phyloP scores from a whole-genome alignment of 768 basidiomycete species.

The Russula virescens region DNA sequence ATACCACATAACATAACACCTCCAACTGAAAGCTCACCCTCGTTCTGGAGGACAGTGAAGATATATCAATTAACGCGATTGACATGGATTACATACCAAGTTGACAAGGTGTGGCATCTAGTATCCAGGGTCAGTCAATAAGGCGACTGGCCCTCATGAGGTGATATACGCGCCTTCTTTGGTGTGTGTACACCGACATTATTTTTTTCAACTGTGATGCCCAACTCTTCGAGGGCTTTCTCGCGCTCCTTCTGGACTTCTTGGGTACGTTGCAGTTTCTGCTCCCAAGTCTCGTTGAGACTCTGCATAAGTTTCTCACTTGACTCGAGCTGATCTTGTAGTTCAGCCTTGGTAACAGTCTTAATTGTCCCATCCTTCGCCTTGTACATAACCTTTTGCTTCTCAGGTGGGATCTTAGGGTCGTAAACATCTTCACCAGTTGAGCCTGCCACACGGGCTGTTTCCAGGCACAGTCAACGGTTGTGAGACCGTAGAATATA shows the following conservation, averaged over 20 bases:
- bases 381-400: conserved; percentile 92
- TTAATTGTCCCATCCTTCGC: conserved; percentile 91
- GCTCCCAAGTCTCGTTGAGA: conserved; percentile 94
- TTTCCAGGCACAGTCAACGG: conserved; percentile 18
- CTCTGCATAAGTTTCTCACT: conserved; percentile 94
- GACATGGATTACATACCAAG: conserved; percentile 51
- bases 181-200: conserved; percentile 96
- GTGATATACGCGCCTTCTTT: conserved; percentile 56
- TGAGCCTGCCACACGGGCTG: conserved; percentile 70
- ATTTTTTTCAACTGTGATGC: conserved; percentile 97
- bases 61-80: neutral
- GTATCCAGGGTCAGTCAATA: neutral
- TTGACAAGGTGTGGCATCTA: conserved; percentile 94
- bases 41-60: conserved; percentile 14
- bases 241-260: conserved; percentile 96
- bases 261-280: conserved; percentile 86
- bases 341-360: conserved; percentile 94
- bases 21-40: conserved; percentile 17
- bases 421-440: conserved; percentile 75
- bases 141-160: neutral
- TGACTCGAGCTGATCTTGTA: conserved; percentile 94
- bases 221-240: conserved; percentile 94
- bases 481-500: conserved; percentile 8
- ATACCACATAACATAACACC: neutral
- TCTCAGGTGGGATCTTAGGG: conserved; percentile 82